Conservation (phyloP, 345 rosid genomes). For the Eucalyptus sp. region DNA sequence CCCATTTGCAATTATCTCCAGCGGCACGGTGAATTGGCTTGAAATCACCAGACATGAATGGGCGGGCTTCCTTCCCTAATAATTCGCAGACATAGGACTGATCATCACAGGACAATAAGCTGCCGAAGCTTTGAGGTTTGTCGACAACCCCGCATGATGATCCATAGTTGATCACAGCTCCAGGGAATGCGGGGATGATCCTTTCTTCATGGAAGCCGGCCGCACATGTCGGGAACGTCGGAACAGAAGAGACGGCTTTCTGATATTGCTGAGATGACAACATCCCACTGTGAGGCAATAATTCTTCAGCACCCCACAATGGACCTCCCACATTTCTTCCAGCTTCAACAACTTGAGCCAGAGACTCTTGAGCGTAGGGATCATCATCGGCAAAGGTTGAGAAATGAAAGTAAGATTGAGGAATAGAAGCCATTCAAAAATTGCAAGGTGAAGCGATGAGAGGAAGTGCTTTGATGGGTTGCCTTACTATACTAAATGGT, state of each 20-base stretch:
- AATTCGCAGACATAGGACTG: not conserved
- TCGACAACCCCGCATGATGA: not conserved
- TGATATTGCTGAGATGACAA: not conserved
- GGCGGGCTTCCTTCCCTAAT: not conserved
- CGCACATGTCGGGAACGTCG: not conserved
- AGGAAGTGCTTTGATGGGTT: not conserved
- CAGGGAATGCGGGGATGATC: not conserved
- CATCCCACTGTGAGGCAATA: not conserved
- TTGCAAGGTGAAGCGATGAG: not conserved
- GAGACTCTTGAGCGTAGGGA: not conserved
- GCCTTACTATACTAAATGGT: not conserved
- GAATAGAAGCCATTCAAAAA: not conserved
- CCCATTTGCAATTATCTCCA: not conserved
- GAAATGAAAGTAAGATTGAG: not conserved
- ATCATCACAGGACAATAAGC: not conserved
- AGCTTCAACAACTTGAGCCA: not conserved
- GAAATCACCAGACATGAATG: not conserved
- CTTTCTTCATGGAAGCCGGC: not conserved
- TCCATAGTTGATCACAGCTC: not conserved
- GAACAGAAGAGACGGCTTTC: not conserved
- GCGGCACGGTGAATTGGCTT: not conserved
- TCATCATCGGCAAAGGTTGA: not conserved
- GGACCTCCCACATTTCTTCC: not conserved
- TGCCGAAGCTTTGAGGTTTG: not conserved
- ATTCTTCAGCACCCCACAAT: not conserved